These are phyloP conservation scores for Ogataea wickerhamii DNA, from an alignment of 805 yeast species.

Conservation along the genomic window DNA sequence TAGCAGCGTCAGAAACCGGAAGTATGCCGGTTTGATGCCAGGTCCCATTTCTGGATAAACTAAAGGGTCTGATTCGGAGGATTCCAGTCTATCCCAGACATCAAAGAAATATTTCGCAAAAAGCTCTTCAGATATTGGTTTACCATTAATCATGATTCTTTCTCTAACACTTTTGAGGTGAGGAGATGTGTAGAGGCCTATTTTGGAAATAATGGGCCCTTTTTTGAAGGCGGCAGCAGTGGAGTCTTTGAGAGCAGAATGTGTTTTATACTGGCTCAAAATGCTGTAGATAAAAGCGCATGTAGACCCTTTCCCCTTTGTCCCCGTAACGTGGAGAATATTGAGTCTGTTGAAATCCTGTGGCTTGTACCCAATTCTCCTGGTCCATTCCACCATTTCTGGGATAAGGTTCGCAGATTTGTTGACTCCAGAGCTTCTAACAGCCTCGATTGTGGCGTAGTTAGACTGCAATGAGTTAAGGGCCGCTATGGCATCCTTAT, in stretches of 20 bases:
- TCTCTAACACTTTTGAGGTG: slow-evolving; percentile 92
- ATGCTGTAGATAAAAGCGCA: slow-evolving; percentile 91
- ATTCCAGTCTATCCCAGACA: slow-evolving; percentile 76
- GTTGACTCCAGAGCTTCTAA: slow-evolving; percentile 59
- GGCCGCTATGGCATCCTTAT: slow-evolving; percentile 73
- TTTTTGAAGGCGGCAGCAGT: slow-evolving; percentile 7
- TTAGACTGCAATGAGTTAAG: slow-evolving; percentile 88
- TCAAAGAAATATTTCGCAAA: slow-evolving; percentile 91
- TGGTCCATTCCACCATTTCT: slow-evolving; percentile 81
- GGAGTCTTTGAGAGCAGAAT: slow-evolving; percentile 1
- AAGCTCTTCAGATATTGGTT: slow-evolving; percentile 73
- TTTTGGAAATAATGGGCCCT: slow-evolving; percentile 42
- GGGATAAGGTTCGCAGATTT: slow-evolving; percentile 68
- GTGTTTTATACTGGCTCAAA: slow-evolving; percentile 53
- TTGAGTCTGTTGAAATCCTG: slow-evolving; percentile 70
- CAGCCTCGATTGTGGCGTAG: slow-evolving; percentile 83
- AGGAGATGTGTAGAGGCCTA: slow-evolving; percentile 95
- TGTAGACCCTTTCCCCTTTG: slow-evolving; percentile 98
- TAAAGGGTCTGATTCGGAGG: slow-evolving; percentile 48
- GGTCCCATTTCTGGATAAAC: slow-evolving; percentile 71
- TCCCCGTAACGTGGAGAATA: slow-evolving; percentile 90
- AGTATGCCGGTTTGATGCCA: slow-evolving; percentile 84
- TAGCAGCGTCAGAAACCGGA: slow-evolving; percentile 81
- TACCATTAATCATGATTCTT: slow-evolving; percentile 81
- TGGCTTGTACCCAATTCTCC: slow-evolving; percentile 64